phyloP scores from a whole-genome alignment of 306 rosid genomes.

The Luffa aegyptiaca region DNA sequence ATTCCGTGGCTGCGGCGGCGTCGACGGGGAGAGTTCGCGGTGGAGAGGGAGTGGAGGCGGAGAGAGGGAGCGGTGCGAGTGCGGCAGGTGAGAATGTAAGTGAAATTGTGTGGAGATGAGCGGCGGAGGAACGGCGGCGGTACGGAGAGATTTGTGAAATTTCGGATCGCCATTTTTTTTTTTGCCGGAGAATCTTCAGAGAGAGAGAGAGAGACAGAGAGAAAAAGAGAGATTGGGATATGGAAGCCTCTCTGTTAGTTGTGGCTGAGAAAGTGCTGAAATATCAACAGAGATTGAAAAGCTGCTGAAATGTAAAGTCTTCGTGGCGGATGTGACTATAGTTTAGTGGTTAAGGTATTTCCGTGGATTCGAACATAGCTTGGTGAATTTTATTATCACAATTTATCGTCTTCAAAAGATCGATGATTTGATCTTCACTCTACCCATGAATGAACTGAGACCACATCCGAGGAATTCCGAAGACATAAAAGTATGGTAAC shows the following conservation, averaged over 20 bases:
- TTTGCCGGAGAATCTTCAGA: background rate
- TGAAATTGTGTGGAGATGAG: background rate
- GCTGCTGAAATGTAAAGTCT: background rate
- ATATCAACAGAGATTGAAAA: background rate
- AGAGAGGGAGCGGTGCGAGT: background rate
- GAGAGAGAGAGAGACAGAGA: background rate
- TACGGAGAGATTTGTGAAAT: constrained; percentile 33
- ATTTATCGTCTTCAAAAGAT: too few species aligned
- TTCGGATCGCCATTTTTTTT: constrained; percentile 35
- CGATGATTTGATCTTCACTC: too few species aligned
- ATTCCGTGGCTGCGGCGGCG: background rate
- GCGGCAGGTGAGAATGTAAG: background rate
- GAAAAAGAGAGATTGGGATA: background rate
- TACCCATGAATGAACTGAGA: too few species aligned
- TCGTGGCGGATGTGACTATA: too few species aligned
- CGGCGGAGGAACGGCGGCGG: constrained; percentile 18
- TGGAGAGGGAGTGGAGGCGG: background rate
- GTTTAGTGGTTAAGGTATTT: too few species aligned
- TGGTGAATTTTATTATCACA: too few species aligned
- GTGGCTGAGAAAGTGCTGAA: constrained; percentile 2
- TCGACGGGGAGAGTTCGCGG: background rate
- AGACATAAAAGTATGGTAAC: too few species aligned
- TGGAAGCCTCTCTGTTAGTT: background rate
- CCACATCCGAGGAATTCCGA: too few species aligned
- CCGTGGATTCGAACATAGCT: too few species aligned